phyloP scores from a whole-genome alignment of 345 rosid genomes.

The Pistacia vera region DNA sequence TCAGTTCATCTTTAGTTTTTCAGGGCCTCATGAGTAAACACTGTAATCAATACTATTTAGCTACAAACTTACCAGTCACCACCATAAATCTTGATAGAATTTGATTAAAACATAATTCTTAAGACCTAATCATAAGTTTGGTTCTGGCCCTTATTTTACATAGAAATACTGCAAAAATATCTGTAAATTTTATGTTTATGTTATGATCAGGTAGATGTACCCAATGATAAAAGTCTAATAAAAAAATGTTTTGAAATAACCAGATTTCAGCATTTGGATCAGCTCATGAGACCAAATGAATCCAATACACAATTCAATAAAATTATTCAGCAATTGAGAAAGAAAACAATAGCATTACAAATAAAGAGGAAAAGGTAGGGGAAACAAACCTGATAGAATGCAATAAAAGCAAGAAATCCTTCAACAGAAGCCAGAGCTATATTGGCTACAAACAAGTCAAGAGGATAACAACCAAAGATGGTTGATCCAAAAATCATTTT shows the following conservation, averaged over 20 bases:
- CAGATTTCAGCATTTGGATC: background rate
- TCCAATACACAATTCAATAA: too few relatives aligned
- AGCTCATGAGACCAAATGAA: background rate
- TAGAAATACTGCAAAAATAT: background rate
- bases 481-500: conserved; percentile 15
- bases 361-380: background rate
- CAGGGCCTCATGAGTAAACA: background rate
- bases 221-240: too few relatives aligned
- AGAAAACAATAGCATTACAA: background rate
- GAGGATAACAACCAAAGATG: conserved; percentile 25
- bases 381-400: conserved; percentile 44
- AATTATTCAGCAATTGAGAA: too few relatives aligned
- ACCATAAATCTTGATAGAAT: too few relatives aligned
- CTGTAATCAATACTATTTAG: background rate
- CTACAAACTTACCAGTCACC: too few relatives aligned
- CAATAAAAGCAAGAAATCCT: conserved; percentile 36
- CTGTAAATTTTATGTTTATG: too few relatives aligned
- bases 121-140: background rate
- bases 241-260: too few relatives aligned
- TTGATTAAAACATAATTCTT: too few relatives aligned
- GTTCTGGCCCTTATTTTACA: background rate
- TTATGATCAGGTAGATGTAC: too few relatives aligned
- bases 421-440: conserved; percentile 35
- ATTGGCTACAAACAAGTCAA: conserved; percentile 30
- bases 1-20: background rate